These are phyloP conservation scores for Podospora anserina DNA, from an alignment of 495 filamentous ascomycete species.

Conservation along the genomic window DNA sequence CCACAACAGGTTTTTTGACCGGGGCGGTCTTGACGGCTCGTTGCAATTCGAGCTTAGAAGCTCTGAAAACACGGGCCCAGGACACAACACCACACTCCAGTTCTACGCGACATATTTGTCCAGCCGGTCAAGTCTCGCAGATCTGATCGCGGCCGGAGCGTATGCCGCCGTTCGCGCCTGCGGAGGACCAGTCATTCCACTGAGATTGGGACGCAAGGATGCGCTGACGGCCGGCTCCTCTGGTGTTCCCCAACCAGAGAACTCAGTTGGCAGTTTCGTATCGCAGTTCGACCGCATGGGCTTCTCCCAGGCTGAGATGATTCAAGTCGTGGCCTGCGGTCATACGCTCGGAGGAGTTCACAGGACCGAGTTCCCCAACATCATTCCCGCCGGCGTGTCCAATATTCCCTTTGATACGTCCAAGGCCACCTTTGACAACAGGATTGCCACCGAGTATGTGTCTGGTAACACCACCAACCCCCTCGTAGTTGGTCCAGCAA, in stretches of 20 bases:
- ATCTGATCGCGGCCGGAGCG: conserved; percentile 59
- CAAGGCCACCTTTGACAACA: conserved; percentile 52
- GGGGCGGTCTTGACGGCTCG: conserved; percentile 60
- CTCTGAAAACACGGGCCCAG: conserved; percentile 58
- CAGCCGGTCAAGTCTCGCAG: conserved; percentile 48
- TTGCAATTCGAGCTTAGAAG: conserved; percentile 56
- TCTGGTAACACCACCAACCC: conserved; percentile 51
- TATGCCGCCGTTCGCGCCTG: conserved; percentile 57
- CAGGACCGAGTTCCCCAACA: conserved; percentile 50
- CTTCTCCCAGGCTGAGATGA: conserved; percentile 55
- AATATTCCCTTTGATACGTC: conserved; percentile 45
- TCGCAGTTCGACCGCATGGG: conserved; percentile 58
- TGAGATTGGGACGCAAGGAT: conserved; percentile 54
- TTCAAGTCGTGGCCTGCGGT: conserved; percentile 59
- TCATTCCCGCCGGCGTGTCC: conserved; percentile 43
- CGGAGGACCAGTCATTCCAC: conserved; percentile 55
- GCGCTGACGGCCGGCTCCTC: conserved; percentile 46
- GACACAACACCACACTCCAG: conserved; percentile 54
- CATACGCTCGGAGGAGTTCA: conserved; percentile 63
- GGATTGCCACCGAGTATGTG: conserved; percentile 55
- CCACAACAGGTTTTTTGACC: conserved; percentile 43
- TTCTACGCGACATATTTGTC: conserved; percentile 54
- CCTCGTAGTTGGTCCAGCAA: conserved; percentile 49
- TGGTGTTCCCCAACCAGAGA: conserved; percentile 60
- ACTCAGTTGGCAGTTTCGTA: conserved; percentile 48